Base-by-base conservation (phyloP, 495 filamentous ascomycete genomes). In the Penicillium angulare region DNA sequence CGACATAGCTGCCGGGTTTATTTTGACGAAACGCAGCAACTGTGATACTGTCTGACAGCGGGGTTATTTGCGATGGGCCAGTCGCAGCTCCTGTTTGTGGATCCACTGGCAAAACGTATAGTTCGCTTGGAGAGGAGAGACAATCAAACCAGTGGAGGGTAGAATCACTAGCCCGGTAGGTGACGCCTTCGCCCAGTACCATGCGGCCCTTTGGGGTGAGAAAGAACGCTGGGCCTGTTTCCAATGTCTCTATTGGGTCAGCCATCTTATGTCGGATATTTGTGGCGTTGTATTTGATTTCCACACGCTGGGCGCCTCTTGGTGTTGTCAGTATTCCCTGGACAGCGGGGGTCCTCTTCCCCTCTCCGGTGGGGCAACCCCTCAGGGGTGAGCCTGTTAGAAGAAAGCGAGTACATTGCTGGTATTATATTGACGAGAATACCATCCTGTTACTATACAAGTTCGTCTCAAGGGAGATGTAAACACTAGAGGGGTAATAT, bases 61-160 rank as follows among this genome's bases (percentile, higher is more conserved):
- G 40, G 5, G 57, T 21, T 9, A 65, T 26, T 0, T 59, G 50
- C 12, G 50, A 47, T 4, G 56, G 32, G 1, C 55, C 56, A 7
- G 44, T 36, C 2, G 62, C 43, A 13, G 23, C 17, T 34, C 59
- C 55, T 8, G 52, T 47, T 0, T 60, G 49, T 10, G 57, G 43
- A 33, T 62, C 48, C 20, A 62, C 56, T 12, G 49, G 45, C 17
- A 65, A 56, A 20, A 65, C 57, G 45, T 65, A 62, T 22, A 65
- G 50, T 26, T 60, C 52, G 22, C 32, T 24, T 10, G 61, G 61
- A 0, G 50, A 47, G 21, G 52, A 53, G 20, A 65, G 56, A 24
- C 59, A 62, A 34, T 65, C 62, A 10, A 65, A 48, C 62, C 62
- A 65, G 53, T 65, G 62, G 2, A 65, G 34, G 0, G 62, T 65